Evolutionary conservation across 2,329 filamentous ascomycete genomes (phyloP).

Genomic region (Myriosclerotinia scirpicola): DNA sequence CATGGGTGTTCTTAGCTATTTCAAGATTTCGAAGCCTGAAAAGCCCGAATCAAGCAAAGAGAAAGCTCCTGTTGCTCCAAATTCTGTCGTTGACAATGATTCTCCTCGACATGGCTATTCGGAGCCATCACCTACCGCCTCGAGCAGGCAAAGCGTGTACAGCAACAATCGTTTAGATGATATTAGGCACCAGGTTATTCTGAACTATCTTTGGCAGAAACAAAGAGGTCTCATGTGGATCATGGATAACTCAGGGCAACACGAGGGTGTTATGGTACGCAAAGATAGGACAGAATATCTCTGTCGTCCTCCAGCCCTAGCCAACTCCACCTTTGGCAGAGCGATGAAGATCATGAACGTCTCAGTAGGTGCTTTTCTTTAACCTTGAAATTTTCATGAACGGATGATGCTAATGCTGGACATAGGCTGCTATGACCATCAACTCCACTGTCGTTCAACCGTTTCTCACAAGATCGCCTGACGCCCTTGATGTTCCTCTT

Average conservation of each 20-base stretch:
- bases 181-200: constrained; percentile 80
- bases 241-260: constrained; percentile 62
- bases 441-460: constrained; percentile 78
- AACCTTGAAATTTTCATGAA: not conserved
- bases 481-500: constrained; percentile 72
- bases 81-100: constrained; percentile 14
- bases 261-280: constrained; percentile 71
- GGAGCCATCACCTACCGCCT: constrained; percentile 12
- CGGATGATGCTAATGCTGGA: not conserved
- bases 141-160: constrained; percentile 16
- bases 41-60: constrained; percentile 21
- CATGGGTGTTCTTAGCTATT: constrained; percentile 23
- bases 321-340: constrained; percentile 60
- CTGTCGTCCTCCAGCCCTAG: constrained; percentile 66
- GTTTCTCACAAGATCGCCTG: constrained; percentile 70
- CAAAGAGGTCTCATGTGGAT: constrained; percentile 75
- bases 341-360: constrained; percentile 69
- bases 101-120: constrained; percentile 10
- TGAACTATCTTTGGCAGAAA: constrained; percentile 79
- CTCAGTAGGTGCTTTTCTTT: constrained; percentile 50
- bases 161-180: constrained; percentile 53
- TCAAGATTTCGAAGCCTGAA: constrained; percentile 22
- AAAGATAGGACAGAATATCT: constrained; percentile 69
- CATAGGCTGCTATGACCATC: constrained; percentile 73
- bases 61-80: constrained; percentile 16